Conservation (phyloP, 495 filamentous ascomycete genomes). For the Tuber aestivum region DNA sequence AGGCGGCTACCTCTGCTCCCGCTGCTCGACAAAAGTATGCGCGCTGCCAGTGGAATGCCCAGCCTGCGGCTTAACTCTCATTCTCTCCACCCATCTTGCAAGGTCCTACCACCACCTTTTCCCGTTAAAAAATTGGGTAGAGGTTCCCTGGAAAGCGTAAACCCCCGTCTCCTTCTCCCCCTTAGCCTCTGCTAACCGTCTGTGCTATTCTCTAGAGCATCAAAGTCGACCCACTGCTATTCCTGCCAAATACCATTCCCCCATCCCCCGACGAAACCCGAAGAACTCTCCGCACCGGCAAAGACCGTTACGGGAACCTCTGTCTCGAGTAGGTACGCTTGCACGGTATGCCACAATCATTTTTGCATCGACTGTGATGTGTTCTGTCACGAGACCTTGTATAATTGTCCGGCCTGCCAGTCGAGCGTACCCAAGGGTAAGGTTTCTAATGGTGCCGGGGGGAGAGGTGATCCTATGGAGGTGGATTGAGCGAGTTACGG, state of each 20-base stretch:
- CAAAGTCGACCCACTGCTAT: constrained; percentile 45
- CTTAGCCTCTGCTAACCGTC: constrained; percentile 49
- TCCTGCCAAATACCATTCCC: constrained; percentile 54
- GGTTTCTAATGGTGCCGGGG: constrained; percentile 4
- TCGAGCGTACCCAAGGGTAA: constrained; percentile 44
- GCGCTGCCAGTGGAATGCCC: constrained; percentile 86
- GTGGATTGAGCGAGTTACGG: not conserved
- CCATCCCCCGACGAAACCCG: constrained; percentile 43
- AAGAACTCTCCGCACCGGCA: constrained; percentile 31
- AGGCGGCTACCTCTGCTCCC: constrained; percentile 87
- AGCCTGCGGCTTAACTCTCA: constrained; percentile 83
- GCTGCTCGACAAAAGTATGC: constrained; percentile 86
- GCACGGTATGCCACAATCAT: constrained; percentile 72
- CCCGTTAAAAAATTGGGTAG: constrained; percentile 81
- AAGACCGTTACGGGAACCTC: constrained; percentile 60
- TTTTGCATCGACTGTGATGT: constrained; percentile 98
- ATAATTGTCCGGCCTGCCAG: constrained; percentile 94
- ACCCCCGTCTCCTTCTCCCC: constrained; percentile 54
- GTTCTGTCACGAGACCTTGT: constrained; percentile 83
- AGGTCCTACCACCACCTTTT: constrained; percentile 95
- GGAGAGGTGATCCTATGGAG: not conserved
- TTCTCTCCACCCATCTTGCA: constrained; percentile 91
- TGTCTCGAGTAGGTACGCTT: constrained; percentile 81
- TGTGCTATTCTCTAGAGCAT: constrained; percentile 20
- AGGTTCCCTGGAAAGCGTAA: constrained; percentile 71